Evolutionary conservation across 1,284 basidiomycete species (phyloP).

Genomic region (Trichosporon ovoides): DNA sequence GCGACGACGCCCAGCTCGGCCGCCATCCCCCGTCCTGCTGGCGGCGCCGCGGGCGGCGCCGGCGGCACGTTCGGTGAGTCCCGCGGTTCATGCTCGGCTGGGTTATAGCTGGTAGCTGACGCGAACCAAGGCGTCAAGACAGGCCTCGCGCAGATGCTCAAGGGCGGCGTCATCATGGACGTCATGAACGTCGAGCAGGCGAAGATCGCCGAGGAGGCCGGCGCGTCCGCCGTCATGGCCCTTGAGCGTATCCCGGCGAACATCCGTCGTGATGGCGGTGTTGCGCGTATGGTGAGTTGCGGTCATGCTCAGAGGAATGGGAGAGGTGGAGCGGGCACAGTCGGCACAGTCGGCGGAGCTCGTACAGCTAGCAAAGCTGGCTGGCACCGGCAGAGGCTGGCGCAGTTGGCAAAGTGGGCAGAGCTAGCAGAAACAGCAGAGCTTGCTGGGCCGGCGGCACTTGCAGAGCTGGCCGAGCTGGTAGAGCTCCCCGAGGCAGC

Average conservation of each 20-base stretch:
- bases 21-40: constrained; percentile 13
- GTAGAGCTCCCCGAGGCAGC: too few relatives aligned
- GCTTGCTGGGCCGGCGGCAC: too few relatives aligned
- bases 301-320: too few relatives aligned
- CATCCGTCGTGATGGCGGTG: constrained; percentile 82
- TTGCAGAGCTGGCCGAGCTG: too few relatives aligned
- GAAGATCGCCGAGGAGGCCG: constrained; percentile 94
- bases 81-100: too few relatives aligned
- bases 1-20: constrained; percentile 9
- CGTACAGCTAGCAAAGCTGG: too few relatives aligned
- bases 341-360: too few relatives aligned
- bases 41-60: constrained; percentile 38
- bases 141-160: constrained; percentile 89
- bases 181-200: constrained; percentile 61
- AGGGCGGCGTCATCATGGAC: constrained; percentile 84
- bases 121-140: constrained; percentile 66
- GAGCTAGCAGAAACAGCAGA: too few relatives aligned
- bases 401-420: too few relatives aligned
- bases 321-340: too few relatives aligned
- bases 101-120: too few relatives aligned
- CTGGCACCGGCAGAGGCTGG: too few relatives aligned
- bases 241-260: constrained; percentile 93
- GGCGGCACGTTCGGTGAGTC: constrained; percentile 65
- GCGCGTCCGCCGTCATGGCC: constrained; percentile 97
- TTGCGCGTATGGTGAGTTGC: constrained; percentile 76